Conservation (phyloP, 495 filamentous ascomycete genomes). For the Lophium mytilinum region DNA sequence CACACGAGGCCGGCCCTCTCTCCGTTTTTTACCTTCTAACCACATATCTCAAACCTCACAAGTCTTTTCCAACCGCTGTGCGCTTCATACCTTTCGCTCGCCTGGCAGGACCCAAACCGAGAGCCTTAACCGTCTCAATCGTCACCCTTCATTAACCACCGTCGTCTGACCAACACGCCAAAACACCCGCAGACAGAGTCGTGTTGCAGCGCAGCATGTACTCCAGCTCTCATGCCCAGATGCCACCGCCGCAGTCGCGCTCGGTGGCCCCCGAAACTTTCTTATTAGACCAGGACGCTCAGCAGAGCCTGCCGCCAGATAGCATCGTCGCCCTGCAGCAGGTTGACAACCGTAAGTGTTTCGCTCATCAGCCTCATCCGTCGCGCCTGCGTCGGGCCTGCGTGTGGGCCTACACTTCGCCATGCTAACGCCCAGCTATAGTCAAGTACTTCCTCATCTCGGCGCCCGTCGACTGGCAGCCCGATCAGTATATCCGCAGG, state of each 20-base stretch:
- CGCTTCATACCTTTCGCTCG: constrained; percentile 27
- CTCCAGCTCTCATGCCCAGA: constrained; percentile 38
- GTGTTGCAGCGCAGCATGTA: constrained; percentile 34
- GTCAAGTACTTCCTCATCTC: constrained; percentile 99
- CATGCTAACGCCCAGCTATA: constrained; percentile 36
- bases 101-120: constrained; percentile 28
- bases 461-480: constrained; percentile 94
- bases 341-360: constrained; percentile 86
- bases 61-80: constrained; percentile 26
- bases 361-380: neutral
- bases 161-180: constrained; percentile 15
- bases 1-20: constrained; percentile 29
- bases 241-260: constrained; percentile 61
- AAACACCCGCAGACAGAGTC: constrained; percentile 14
- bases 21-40: constrained; percentile 28
- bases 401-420: neutral
- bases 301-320: constrained; percentile 91
- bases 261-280: constrained; percentile 74
- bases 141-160: constrained; percentile 6
- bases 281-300: constrained; percentile 91
- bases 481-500: constrained; percentile 90
- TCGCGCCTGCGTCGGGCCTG: constrained; percentile 14
- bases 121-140: constrained; percentile 25
- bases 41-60: constrained; percentile 28
- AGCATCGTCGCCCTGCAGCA: constrained; percentile 95